Evolutionary conservation across 2,329 filamentous ascomycete genomes (phyloP).

Genomic region (Colletotrichum sojae): DNA sequence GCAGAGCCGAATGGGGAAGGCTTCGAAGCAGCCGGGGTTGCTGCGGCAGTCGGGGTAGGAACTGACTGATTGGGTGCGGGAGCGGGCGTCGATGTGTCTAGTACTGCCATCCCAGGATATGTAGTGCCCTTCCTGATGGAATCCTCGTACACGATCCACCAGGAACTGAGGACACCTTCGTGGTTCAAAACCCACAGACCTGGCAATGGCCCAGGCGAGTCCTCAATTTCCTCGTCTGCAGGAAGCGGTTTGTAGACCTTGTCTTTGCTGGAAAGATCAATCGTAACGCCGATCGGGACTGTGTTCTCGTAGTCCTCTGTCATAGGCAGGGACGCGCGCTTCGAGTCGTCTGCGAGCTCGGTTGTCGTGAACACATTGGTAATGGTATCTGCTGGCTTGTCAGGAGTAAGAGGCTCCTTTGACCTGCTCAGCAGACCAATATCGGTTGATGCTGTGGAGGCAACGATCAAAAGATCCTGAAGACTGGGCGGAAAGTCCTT

Average conservation of each 20-base stretch:
- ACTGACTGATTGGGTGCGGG: conserved; percentile 42
- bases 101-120: conserved; percentile 76
- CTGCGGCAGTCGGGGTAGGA: conserved; percentile 48
- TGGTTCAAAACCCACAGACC: conserved; percentile 89
- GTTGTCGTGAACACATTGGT: conserved; percentile 81
- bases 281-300: conserved; percentile 80
- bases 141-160: conserved; percentile 94
- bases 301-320: conserved; percentile 78
- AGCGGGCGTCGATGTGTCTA: conserved; percentile 48
- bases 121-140: conserved; percentile 81
- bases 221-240: conserved; percentile 80
- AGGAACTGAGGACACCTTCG: conserved; percentile 85
- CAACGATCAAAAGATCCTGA: conserved; percentile 84
- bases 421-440: conserved; percentile 84
- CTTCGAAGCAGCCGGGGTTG: conserved; percentile 40
- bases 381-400: conserved; percentile 71
- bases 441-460: conserved; percentile 85
- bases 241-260: conserved; percentile 84
- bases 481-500: conserved; percentile 85
- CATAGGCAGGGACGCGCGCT: conserved; percentile 82
- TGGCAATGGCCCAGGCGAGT: conserved; percentile 85
- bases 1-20: conserved; percentile 41
- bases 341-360: conserved; percentile 79
- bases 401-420: conserved; percentile 74
- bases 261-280: conserved; percentile 88